Evolutionary conservation across 108 stramenopile species (phyloP), one percentile per base, ranked within the genome.

Genomic region (Cyclotella distinguenda): DNA sequence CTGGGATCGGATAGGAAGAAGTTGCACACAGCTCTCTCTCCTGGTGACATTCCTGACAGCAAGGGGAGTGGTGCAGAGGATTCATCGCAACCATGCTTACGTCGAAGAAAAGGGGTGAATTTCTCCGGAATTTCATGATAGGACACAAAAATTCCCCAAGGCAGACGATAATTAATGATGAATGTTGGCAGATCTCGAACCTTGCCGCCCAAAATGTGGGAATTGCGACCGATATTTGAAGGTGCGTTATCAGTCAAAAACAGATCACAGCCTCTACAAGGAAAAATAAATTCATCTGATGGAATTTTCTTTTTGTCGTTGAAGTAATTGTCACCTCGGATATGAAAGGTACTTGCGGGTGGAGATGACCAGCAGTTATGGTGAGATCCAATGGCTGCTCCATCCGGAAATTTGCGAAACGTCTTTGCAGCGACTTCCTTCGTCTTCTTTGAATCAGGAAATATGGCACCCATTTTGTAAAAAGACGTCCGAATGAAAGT

Each of bases 91-190:
- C 66, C 77, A 63, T 84, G 59, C 16, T 60, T 50, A 21, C 63
- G 43, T 26, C 68, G 68, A 21, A 89, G 56, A 62, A 84, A 93
- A 11, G 86, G 86, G 22, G 87, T 18, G 53, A 88, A 90, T 22
- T 67, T 72, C 19, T 80, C 65, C 13, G 90, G 90, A 40, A 95
- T 95, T 60, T 92, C 87, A 77, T 84, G 91, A 64, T 93, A 95
- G 0, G 82, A 70, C 26, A 88, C 46, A 56, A 90, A 77, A 11
- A 89, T 78, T 15, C 94, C 94, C 94, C 94, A 95, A 6, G 94
- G 94, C 25, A 95, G 68, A 3, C 91, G 76, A 66, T 91, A 95
- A 60, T 95, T 95, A 59, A 95, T 83, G 27, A 95, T 70, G 58
- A 95, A 89, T 22, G 94, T 95, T 6, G 89, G 85, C 9, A 70